These are phyloP conservation scores for Remersonia thermophila DNA, from an alignment of 2,329 filamentous ascomycete species.

Conservation along the genomic window DNA sequence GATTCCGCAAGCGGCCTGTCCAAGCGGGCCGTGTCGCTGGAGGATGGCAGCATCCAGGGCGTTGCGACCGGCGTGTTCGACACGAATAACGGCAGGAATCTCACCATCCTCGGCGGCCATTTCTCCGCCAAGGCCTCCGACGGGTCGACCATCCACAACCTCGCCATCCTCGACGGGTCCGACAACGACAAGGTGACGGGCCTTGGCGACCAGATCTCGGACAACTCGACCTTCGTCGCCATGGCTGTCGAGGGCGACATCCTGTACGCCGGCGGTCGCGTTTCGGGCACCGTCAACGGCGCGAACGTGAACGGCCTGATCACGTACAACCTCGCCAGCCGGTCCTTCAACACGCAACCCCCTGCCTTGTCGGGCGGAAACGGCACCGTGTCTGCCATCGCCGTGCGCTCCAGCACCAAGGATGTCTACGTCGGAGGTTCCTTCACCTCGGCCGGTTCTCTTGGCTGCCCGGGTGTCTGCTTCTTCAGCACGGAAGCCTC, in stretches of 20 bases:
- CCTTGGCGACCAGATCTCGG: slow-evolving; percentile 51
- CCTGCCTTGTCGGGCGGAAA: slow-evolving; percentile 59
- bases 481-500: slow-evolving; percentile 56
- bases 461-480: slow-evolving; percentile 75
- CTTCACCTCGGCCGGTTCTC: slow-evolving; percentile 70
- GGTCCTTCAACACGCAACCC: slow-evolving; percentile 58
- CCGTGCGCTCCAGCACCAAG: slow-evolving; percentile 53
- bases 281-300: slow-evolving; percentile 58
- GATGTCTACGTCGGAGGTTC: slow-evolving; percentile 79
- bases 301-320: slow-evolving; percentile 60
- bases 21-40: slow-evolving; percentile 33
- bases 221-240: slow-evolving; percentile 62
- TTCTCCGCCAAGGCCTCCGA: slow-evolving; percentile 62
- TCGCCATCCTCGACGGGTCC: slow-evolving; percentile 71
- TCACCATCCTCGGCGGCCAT: slow-evolving; percentile 79
- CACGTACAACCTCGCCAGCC: slow-evolving; percentile 60
- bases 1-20: slow-evolving; percentile 19
- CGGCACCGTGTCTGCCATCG: slow-evolving; percentile 65
- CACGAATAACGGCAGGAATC: slow-evolving; percentile 53
- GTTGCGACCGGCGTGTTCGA: slow-evolving; percentile 75
- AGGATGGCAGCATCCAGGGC: slow-evolving; percentile 40
- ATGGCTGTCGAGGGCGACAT: slow-evolving; percentile 54
- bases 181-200: slow-evolving; percentile 55
- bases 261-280: slow-evolving; percentile 70
- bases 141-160: slow-evolving; percentile 62